Conservation (phyloP, 164 flowering plant species). For the Kingdonia uniflora region DNA sequence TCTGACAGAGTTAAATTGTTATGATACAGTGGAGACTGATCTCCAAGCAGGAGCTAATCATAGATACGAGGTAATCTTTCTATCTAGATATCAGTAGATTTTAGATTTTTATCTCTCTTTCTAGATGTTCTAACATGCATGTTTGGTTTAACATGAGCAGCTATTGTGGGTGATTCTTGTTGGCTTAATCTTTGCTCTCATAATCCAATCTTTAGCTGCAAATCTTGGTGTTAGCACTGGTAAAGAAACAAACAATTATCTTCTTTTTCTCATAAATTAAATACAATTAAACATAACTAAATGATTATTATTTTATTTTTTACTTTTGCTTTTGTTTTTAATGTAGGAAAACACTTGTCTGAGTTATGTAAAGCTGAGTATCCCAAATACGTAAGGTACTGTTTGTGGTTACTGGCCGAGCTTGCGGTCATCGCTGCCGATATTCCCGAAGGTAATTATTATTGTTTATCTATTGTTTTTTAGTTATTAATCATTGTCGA, state of each 20-base stretch:
- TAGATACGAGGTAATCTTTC: constrained; percentile 43
- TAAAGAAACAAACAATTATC: constrained; percentile 7
- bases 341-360: constrained; percentile 58
- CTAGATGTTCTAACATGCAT: not conserved
- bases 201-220: constrained; percentile 86
- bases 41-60: constrained; percentile 81
- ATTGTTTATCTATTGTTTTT: not conserved
- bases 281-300: not conserved
- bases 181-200: constrained; percentile 69
- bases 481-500: too few species aligned
- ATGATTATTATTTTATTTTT: not conserved
- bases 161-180: constrained; percentile 81
- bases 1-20: not conserved
- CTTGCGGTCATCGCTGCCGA: constrained; percentile 84
- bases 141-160: constrained; percentile 22
- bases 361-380: constrained; percentile 65
- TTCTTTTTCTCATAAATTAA: not conserved
- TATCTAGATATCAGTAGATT: not conserved
- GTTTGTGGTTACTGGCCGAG: constrained; percentile 84
- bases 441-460: constrained; percentile 70
- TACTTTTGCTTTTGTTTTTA: constrained; percentile 1
- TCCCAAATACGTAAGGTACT: constrained; percentile 44
- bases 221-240: constrained; percentile 88
- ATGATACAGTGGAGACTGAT: constrained; percentile 69
- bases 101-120: not conserved